A percentile compares a stretch with the other conserved stretches of the same genome.
Conservation (phyloP, 176 grass and related monocot species). For the maize (Zea mays) region DNA sequence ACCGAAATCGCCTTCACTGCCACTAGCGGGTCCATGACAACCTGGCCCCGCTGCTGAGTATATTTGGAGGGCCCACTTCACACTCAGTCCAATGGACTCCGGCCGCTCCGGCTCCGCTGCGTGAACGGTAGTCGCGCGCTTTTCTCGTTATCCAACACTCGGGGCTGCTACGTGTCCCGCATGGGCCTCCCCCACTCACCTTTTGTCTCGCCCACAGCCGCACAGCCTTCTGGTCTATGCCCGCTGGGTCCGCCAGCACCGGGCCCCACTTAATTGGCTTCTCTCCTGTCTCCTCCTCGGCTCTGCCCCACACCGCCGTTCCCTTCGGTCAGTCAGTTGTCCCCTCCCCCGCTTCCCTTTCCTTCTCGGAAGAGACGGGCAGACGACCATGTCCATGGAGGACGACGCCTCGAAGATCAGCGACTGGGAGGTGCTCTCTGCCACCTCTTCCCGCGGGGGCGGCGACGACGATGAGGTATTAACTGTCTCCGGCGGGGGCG, state of each 20-base stretch:
- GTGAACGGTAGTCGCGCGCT: background rate
- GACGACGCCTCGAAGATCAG: conserved; percentile 45
- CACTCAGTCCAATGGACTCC: background rate
- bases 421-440: conserved; percentile 62
- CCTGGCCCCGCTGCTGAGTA: no score
- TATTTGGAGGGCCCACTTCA: background rate
- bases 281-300: background rate
- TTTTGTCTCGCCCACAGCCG: background rate
- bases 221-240: background rate
- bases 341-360: background rate
- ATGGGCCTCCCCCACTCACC: background rate
- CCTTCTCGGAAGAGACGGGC: background rate
- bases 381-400: conserved; percentile 39
- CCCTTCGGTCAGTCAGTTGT: background rate
- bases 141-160: conserved; percentile 17
- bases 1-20: no score
- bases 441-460: conserved; percentile 1
- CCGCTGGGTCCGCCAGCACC: background rate
- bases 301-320: background rate
- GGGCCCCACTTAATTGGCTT: conserved; percentile 3
- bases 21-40: no score
- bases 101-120: background rate
- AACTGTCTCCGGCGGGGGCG: conserved; percentile 24
- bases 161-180: conserved; percentile 8
- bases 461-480: background rate